These are phyloP conservation scores for Agrocybe pediades DNA, from an alignment of 768 basidiomycete genomes.

Conservation along the genomic window DNA sequence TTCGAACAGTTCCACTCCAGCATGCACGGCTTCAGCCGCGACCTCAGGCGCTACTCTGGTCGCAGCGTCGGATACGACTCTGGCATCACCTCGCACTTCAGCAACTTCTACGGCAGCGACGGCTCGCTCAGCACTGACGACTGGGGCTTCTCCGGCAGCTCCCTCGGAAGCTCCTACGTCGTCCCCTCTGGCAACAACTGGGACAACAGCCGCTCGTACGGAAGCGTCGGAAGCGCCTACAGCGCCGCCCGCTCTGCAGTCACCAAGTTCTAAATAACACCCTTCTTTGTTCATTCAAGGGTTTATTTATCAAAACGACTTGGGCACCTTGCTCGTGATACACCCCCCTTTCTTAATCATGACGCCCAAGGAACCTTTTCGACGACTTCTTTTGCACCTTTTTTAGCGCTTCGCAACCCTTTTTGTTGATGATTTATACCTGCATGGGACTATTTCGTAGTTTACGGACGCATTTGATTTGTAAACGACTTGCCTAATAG, in stretches of 20 bases:
- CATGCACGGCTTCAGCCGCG: constrained; percentile 40
- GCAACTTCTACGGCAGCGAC: constrained; percentile 33
- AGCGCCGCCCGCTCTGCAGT: constrained; percentile 29
- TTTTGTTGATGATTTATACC: constrained; percentile 18
- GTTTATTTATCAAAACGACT: constrained; percentile 11
- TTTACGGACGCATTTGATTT: constrained; percentile 19
- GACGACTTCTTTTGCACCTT: neutral
- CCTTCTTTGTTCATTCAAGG: neutral
- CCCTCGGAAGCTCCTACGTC: constrained; percentile 39
- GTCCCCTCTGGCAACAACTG: constrained; percentile 42
- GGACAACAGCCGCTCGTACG: constrained; percentile 25
- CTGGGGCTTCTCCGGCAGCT: constrained; percentile 40
- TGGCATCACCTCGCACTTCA: constrained; percentile 34
- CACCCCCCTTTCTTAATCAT: neutral
- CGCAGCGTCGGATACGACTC: constrained; percentile 41
- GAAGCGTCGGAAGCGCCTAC: constrained; percentile 35
- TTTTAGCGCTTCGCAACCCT: neutral
- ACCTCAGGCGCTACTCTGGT: constrained; percentile 40
- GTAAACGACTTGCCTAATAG: constrained; percentile 22
- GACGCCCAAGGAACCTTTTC: neutral
- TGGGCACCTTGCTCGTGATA: constrained; percentile 3
- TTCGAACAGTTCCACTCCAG: constrained; percentile 45
- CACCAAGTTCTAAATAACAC: constrained; percentile 15
- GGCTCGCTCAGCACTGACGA: constrained; percentile 38
- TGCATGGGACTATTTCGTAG: constrained; percentile 19